Percentiles rank a stretch among this genome's conserved stretches.
phyloP scores from a whole-genome alignment of 768 basidiomycete genomes.

The Tricholoma sp. region DNA sequence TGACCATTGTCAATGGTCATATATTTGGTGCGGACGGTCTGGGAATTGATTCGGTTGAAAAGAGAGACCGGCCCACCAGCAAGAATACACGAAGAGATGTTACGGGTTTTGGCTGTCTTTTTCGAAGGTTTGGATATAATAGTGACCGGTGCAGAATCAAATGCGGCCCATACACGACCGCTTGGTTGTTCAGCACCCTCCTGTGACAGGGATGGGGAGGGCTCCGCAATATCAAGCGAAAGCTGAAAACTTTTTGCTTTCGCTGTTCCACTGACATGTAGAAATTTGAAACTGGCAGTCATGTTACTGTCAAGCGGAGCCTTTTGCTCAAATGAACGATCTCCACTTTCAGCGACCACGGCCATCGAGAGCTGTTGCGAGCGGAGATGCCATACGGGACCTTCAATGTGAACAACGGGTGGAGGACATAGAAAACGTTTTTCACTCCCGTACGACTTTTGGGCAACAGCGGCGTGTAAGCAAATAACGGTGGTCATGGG shows the following conservation, averaged over 20 bases:
- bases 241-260: slow-evolving; percentile 90
- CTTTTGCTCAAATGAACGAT: slow-evolving; percentile 81
- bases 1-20: slow-evolving; percentile 88
- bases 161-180: slow-evolving; percentile 84
- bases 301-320: slow-evolving; percentile 79
- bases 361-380: slow-evolving; percentile 81
- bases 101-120: slow-evolving; percentile 94
- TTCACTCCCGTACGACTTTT: slow-evolving; percentile 95
- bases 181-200: slow-evolving; percentile 40
- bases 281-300: slow-evolving; percentile 86
- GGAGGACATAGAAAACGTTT: slow-evolving; percentile 93
- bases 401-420: slow-evolving; percentile 89
- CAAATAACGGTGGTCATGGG: slow-evolving; percentile 91
- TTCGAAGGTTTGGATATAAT: slow-evolving; percentile 98
- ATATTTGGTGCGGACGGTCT: slow-evolving; percentile 96
- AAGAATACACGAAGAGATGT: slow-evolving; percentile 86
- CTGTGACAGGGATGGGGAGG: slow-evolving; percentile 46
- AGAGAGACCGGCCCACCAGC: slow-evolving; percentile 87
- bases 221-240: slow-evolving; percentile 80
- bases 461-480: slow-evolving; percentile 88
- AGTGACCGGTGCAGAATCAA: slow-evolving; percentile 87
- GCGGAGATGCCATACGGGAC: slow-evolving; percentile 81
- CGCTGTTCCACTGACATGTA: slow-evolving; percentile 84
- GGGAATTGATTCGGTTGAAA: slow-evolving; percentile 95
- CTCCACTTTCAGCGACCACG: slow-evolving; percentile 78